A percentile compares a stretch with the other conserved stretches of the same genome.
These are phyloP conservation scores for Massariosphaeria phaeospora DNA, from an alignment of 495 filamentous ascomycete genomes.

Conservation along the genomic window DNA sequence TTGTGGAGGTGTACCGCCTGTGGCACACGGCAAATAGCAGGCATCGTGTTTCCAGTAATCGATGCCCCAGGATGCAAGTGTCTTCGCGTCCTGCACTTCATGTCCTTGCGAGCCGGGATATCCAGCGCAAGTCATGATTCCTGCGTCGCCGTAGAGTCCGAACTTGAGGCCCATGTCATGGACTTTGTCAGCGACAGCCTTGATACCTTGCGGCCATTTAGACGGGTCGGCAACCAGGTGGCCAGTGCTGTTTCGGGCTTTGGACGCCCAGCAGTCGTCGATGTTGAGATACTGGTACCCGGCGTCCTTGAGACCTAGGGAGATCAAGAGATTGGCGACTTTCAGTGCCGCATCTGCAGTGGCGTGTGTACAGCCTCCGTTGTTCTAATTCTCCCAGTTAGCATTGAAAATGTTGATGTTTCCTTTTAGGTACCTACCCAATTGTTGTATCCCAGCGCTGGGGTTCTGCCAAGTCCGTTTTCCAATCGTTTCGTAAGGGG, in stretches of 20 bases:
- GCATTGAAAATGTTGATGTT: no score
- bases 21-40: constrained; percentile 28
- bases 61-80: constrained; percentile 45
- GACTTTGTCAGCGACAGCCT: constrained; percentile 35
- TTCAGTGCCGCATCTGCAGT: no score
- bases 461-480: no score
- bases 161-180: constrained; percentile 36
- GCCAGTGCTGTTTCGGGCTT: constrained; percentile 21
- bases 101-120: constrained; percentile 41
- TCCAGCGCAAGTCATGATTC: constrained; percentile 32
- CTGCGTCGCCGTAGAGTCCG: constrained; percentile 35
- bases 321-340: constrained; percentile 25
- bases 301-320: constrained; percentile 33
- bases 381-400: no score
- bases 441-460: no score
- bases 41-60: constrained; percentile 35
- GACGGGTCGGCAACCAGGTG: constrained; percentile 31
- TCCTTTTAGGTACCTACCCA: no score
- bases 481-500: no score
- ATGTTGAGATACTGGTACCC: constrained; percentile 38
- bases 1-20: no score
- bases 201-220: constrained; percentile 39
- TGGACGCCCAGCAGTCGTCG: constrained; percentile 33
- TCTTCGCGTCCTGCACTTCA: constrained; percentile 45
- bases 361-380: no score